Conservation (phyloP, 768 basidiomycete species). For the Termitomyces sp. region DNA sequence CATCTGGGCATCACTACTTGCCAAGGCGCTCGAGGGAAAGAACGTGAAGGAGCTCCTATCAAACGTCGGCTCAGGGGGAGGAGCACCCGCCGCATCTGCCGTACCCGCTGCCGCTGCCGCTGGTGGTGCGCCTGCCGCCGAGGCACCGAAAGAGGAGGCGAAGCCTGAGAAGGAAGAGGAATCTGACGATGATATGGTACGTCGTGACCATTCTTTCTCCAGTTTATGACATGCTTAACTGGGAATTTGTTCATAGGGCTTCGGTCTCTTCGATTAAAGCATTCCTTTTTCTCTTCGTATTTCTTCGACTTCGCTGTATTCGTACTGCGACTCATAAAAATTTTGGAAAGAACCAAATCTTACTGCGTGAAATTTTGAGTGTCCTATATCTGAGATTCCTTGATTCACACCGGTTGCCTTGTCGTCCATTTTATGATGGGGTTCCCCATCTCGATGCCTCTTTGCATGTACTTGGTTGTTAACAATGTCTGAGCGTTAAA, state of each 20-base stretch:
- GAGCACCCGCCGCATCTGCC: constrained; percentile 65
- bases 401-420: background rate
- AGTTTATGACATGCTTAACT: background rate
- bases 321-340: constrained; percentile 10
- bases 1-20: constrained; percentile 96
- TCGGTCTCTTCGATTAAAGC: constrained; percentile 91
- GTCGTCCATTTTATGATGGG: background rate
- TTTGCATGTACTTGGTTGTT: background rate
- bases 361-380: background rate
- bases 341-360: constrained; percentile 8
- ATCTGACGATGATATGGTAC: constrained; percentile 85
- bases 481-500: background rate
- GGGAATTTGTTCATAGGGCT: constrained; percentile 51
- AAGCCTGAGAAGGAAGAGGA: constrained; percentile 88
- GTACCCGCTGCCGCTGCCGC: constrained; percentile 36
- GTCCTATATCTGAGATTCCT: background rate
- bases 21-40: constrained; percentile 97
- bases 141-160: constrained; percentile 72
- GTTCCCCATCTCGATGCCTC: background rate
- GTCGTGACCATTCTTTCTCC: constrained; percentile 17
- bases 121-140: constrained; percentile 57
- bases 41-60: constrained; percentile 93
- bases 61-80: constrained; percentile 92
- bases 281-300: constrained; percentile 11
- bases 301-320: constrained; percentile 11